Percentiles rank a stretch among this genome's conserved stretches.
Conservation (phyloP, 2,329 filamentous ascomycete genomes). For the Leptographium procerum region DNA sequence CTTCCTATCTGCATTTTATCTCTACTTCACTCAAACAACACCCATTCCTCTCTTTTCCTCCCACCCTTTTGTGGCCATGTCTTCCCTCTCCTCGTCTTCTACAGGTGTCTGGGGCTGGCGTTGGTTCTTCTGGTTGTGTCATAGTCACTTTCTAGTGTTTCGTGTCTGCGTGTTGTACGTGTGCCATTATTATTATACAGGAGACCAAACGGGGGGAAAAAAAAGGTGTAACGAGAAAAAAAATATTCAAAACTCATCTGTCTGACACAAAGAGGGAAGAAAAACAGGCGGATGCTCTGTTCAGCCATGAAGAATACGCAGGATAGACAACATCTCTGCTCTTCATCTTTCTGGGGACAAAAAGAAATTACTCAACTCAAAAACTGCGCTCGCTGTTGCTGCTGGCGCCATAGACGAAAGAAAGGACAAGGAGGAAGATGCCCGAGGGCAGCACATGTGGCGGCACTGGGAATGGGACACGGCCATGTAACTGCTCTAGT, state of each 20-base stretch:
- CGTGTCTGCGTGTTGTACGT: background rate
- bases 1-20: too few relatives aligned
- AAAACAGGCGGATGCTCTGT: too few relatives aligned
- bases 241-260: background rate
- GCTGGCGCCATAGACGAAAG: background rate
- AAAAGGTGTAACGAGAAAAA: background rate
- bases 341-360: background rate
- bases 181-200: background rate
- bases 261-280: too few relatives aligned
- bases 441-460: background rate
- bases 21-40: background rate
- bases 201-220: background rate
- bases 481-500: background rate
- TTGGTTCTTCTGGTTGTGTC: background rate
- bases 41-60: background rate
- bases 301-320: background rate
- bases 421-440: background rate
- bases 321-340: too few relatives aligned
- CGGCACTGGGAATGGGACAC: background rate
- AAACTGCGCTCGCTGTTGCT: background rate
- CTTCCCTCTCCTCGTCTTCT: background rate
- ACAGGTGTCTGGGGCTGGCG: background rate
- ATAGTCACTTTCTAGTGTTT: background rate
- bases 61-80: background rate
- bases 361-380: background rate